phyloP scores from a whole-genome alignment of 1,284 basidiomycete species.

The Ceratobasidium sp. region DNA sequence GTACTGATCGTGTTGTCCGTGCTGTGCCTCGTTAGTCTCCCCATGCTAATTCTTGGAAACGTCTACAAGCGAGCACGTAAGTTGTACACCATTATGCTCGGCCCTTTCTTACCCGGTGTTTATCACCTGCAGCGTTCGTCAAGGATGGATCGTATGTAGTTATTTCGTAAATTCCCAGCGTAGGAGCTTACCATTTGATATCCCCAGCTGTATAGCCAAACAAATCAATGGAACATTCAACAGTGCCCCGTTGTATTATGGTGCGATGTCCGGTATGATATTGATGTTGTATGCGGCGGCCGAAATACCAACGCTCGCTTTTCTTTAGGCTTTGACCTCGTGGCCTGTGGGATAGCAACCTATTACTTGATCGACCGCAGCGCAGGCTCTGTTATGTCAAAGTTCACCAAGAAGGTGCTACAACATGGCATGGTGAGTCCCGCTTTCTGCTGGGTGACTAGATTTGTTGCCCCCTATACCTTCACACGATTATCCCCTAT shows the following conservation, averaged over 20 bases:
- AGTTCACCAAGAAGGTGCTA: conserved; percentile 39
- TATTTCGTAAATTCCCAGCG: background rate
- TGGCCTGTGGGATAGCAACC: conserved; percentile 30
- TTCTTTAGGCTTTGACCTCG: conserved; percentile 21
- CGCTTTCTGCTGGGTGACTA: background rate
- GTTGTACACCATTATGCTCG: background rate
- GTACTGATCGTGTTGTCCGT: conserved; percentile 19
- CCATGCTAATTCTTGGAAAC: conserved; percentile 30
- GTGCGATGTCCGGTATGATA: conserved; percentile 22
- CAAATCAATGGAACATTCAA: conserved; percentile 27
- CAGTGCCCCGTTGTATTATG: conserved; percentile 35
- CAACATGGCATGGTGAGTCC: conserved; percentile 37
- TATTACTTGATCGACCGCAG: conserved; percentile 34
- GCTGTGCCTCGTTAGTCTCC: conserved; percentile 18
- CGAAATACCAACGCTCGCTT: background rate
- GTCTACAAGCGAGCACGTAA: conserved; percentile 35
- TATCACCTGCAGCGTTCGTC: background rate
- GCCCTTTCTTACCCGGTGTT: background rate
- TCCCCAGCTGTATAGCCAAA: conserved; percentile 24
- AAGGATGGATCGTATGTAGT: conserved; percentile 22
- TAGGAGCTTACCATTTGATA: background rate
- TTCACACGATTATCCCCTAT: background rate
- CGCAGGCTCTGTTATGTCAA: conserved; percentile 26
- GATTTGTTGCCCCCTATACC: background rate
- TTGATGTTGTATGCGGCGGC: background rate